These are phyloP conservation scores for Fomitopsis pinicola DNA, from an alignment of 1,284 basidiomycete species.

Conservation along the genomic window DNA sequence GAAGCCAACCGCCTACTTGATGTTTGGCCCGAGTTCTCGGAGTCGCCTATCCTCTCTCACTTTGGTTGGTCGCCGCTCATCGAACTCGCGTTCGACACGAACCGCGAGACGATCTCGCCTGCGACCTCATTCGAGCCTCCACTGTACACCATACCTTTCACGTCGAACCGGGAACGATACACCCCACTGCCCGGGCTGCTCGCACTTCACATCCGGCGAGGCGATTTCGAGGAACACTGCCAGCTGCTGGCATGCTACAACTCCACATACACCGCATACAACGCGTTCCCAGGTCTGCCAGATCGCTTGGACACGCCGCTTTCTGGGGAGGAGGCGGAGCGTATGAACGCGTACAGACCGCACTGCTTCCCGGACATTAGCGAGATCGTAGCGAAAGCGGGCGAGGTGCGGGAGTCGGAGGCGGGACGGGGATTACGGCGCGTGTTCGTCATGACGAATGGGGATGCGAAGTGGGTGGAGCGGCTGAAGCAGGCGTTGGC, in stretches of 20 bases:
- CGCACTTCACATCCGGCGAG: constrained; percentile 58
- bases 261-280: constrained; percentile 37
- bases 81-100: constrained; percentile 31
- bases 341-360: constrained; percentile 28
- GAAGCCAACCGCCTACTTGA: constrained; percentile 26
- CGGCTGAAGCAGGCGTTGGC: constrained; percentile 39
- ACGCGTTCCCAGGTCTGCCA: constrained; percentile 34
- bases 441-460: constrained; percentile 59
- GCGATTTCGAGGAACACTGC: constrained; percentile 56
- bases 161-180: constrained; percentile 15
- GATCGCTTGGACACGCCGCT: constrained; percentile 34
- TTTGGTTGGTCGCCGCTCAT: constrained; percentile 40
- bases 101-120: constrained; percentile 30
- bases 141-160: constrained; percentile 7
- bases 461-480: constrained; percentile 28
- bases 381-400: constrained; percentile 40
- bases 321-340: constrained; percentile 21
- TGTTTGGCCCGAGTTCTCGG: constrained; percentile 32
- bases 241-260: constrained; percentile 36
- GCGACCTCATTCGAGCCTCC: constrained; percentile 7
- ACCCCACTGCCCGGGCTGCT: constrained; percentile 36
- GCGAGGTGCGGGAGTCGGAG: constrained; percentile 28
- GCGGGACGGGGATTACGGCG: constrained; percentile 24
- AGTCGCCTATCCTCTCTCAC: constrained; percentile 32
- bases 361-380: constrained; percentile 47